Evolutionary conservation across 2,329 filamentous ascomycete genomes (phyloP), one percentile per base, ranked within the genome.

Genomic region (Aciculosporium take): DNA sequence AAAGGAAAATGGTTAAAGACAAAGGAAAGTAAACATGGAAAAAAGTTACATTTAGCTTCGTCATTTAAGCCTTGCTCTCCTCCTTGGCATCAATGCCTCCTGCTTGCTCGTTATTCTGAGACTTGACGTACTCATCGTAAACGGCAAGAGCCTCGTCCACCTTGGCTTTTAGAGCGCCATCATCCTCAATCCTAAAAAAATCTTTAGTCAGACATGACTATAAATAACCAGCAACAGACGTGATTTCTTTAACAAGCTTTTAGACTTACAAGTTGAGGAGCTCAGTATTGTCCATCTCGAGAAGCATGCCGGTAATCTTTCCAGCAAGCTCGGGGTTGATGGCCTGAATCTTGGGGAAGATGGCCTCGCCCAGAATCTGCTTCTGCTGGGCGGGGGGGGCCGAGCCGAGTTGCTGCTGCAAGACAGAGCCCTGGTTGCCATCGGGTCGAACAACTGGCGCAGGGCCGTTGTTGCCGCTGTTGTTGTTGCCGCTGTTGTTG

Each of bases 291-390:
- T 96, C 91, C 91, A 98, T 98, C 76, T 98, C 91, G 56, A 98
- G 69, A 56, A 98, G 82, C 91, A 98, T 98, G 68, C 91, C 91
- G 47, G 91, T 98, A 64, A 98, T 96, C 81, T 98, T 98, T 61
- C 91, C 91, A 48, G 91, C 91, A 57, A 98, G 74, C 56, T 95
- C 88, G 46, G 87, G 84, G 71, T 98, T 91, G 66, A 94, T 81
- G 52, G 77, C 79, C 64, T 88, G 80, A 57, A 98, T 96, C 82
- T 96, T 98, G 60, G 91, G 91, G 76, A 96, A 98, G 55, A 98
- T 83, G 53, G 86, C 81, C 70, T 98, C 91, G 63, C 91, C 91
- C 42, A 98, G 79, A 65, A 96, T 85, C 74, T 98, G 91, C 79
- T 98, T 98, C 74, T 96, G 91, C 69, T 94, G 85, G 37, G 74